Evolutionary conservation across 2,329 filamentous ascomycete species (phyloP).

Genomic region (Botrytis galanthina): DNA sequence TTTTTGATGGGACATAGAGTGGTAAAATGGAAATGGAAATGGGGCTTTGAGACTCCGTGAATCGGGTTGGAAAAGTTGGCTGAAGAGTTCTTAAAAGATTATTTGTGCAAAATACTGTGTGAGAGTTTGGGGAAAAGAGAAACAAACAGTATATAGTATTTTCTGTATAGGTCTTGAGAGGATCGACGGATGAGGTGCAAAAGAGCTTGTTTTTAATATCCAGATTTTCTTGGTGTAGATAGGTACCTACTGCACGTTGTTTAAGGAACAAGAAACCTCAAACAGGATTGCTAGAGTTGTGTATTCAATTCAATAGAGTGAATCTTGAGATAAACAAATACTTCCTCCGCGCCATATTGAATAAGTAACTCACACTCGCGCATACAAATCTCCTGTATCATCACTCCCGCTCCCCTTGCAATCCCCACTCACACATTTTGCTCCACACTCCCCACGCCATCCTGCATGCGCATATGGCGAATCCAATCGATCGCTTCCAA

Average conservation of each 20-base stretch:
- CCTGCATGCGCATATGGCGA: background rate
- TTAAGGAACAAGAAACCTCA: too few relatives aligned
- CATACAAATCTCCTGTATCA: background rate
- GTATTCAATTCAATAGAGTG: background rate
- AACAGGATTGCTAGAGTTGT: background rate
- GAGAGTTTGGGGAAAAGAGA: too few relatives aligned
- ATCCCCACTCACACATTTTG: background rate
- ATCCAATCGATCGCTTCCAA: slow-evolving; percentile 11
- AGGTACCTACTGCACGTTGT: too few relatives aligned
- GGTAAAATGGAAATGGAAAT: background rate
- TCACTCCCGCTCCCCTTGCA: too few relatives aligned
- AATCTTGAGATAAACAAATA: background rate
- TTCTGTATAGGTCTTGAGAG: background rate
- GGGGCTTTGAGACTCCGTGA: background rate
- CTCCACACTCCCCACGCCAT: background rate
- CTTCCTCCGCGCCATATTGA: background rate
- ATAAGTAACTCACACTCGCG: background rate
- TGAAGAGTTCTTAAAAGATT: background rate
- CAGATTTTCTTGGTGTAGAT: background rate
- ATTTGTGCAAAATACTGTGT: too few relatives aligned
- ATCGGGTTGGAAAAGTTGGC: background rate
- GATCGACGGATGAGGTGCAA: background rate
- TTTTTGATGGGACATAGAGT: background rate
- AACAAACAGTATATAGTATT: too few relatives aligned
- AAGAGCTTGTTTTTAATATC: background rate